Percentiles rank a stretch among this genome's conserved stretches.
Conservation (phyloP, 768 basidiomycete species). For the Cystofilobasidium capitatum region DNA sequence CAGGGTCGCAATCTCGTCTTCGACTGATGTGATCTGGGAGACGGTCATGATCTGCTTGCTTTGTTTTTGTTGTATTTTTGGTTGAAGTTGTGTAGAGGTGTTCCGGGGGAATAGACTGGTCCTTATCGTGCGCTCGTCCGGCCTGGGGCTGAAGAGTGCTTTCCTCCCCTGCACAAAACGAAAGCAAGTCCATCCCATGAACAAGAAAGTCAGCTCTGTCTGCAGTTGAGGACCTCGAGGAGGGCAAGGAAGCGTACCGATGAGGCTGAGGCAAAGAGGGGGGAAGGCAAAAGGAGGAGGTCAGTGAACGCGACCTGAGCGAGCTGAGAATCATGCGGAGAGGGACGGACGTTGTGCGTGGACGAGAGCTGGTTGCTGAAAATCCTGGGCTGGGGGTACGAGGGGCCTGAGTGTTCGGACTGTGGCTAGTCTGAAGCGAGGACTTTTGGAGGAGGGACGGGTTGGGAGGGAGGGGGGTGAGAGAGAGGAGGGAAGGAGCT, state of each 20-base stretch:
- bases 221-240: background rate
- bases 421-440: too few relatives aligned
- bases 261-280: slow-evolving; percentile 5
- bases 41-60: background rate
- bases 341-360: slow-evolving; percentile 12
- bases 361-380: slow-evolving; percentile 18
- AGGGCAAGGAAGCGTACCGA: background rate
- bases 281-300: background rate
- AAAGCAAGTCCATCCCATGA: background rate
- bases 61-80: background rate
- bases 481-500: too few relatives aligned
- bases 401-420: too few relatives aligned
- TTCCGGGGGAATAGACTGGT: background rate
- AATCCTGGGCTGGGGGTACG: too few relatives aligned
- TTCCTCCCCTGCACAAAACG: slow-evolving; percentile 1
- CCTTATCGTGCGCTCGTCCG: slow-evolving; percentile 5
- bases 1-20: too few relatives aligned
- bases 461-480: too few relatives aligned
- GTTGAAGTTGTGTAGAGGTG: background rate
- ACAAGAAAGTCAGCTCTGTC: background rate
- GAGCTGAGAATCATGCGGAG: background rate
- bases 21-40: background rate
- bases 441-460: too few relatives aligned
- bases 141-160: slow-evolving; percentile 12
- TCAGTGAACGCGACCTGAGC: background rate